These are phyloP conservation scores for Neurospora sp. DNA, from an alignment of 495 filamentous ascomycete genomes.

Conservation along the genomic window DNA sequence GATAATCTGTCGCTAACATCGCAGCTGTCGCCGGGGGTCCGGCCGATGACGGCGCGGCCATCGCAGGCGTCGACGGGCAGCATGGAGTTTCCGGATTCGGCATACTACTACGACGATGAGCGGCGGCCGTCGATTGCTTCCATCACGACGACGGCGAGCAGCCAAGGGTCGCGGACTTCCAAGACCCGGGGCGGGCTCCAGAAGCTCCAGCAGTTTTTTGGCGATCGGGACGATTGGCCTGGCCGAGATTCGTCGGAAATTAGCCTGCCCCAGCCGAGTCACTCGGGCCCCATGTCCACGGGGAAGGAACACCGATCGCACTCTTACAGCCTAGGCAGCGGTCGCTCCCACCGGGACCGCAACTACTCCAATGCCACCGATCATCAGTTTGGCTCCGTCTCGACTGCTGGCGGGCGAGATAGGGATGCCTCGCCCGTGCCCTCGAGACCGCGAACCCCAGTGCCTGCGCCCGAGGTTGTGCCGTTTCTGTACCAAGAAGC, in stretches of 20 bases:
- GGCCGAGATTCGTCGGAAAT: conserved; percentile 61
- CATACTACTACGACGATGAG: conserved; percentile 60
- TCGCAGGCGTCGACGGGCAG: conserved; percentile 33
- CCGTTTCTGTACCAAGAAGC: conserved; percentile 92
- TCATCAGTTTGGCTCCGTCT: conserved; percentile 13
- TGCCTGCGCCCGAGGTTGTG: conserved; percentile 86
- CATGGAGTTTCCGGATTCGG: conserved; percentile 56
- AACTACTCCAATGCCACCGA: conserved; percentile 66
- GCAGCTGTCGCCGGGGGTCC: conserved; percentile 57
- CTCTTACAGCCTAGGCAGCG: conserved; percentile 43
- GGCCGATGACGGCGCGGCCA: conserved; percentile 47
- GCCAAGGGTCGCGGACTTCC: conserved; percentile 78
- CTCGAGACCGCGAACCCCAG: conserved; percentile 70
- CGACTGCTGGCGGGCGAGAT: conserved; percentile 13
- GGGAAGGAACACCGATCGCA: conserved; percentile 43
- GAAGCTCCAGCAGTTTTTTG: conserved; percentile 77
- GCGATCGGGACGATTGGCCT: conserved; percentile 58
- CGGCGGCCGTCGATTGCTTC: conserved; percentile 85
- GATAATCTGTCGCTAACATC: conserved; percentile 48
- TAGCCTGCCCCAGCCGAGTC: conserved; percentile 47
- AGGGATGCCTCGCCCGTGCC: conserved; percentile 56
- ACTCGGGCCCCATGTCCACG: conserved; percentile 13
- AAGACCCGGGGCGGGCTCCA: conserved; percentile 53
- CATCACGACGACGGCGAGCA: conserved; percentile 75
- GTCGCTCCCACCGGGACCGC: conserved; percentile 50